Conservation (phyloP, 2,329 filamentous ascomycete genomes). For the Epichloe coenophiala region DNA sequence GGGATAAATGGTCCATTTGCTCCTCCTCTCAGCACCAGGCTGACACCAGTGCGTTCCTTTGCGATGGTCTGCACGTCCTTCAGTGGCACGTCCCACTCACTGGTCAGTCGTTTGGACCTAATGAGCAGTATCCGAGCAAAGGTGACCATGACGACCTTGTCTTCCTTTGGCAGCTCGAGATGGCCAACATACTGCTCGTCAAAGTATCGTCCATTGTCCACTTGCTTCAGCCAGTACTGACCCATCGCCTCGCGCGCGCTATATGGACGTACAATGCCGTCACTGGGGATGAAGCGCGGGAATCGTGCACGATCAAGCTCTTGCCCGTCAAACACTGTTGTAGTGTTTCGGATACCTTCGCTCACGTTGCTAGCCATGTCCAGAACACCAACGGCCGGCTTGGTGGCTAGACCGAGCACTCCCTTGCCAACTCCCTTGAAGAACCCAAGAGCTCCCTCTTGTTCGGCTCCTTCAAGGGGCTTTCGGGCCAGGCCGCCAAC, state of each 20-base stretch:
- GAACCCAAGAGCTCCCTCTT: slow-evolving; percentile 86
- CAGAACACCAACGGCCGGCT: slow-evolving; percentile 91
- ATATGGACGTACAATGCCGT: slow-evolving; percentile 90
- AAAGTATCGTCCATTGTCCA: slow-evolving; percentile 96
- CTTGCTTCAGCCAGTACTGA: slow-evolving; percentile 97
- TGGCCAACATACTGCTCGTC: slow-evolving; percentile 96
- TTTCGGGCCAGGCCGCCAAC: slow-evolving; percentile 89
- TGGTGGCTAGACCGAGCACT: slow-evolving; percentile 84
- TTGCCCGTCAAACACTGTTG: slow-evolving; percentile 90
- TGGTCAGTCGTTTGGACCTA: slow-evolving; percentile 68
- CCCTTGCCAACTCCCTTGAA: slow-evolving; percentile 97
- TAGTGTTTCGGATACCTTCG: slow-evolving; percentile 96
- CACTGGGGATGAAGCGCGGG: slow-evolving; percentile 78
- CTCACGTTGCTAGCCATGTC: slow-evolving; percentile 95
- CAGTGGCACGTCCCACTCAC: slow-evolving; percentile 91
- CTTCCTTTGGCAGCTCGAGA: slow-evolving; percentile 76
- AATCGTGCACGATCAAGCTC: slow-evolving; percentile 92
- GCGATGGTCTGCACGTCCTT: slow-evolving; percentile 95
- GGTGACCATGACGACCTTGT: slow-evolving; percentile 82
- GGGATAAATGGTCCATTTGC: slow-evolving; percentile 92
- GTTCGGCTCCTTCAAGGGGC: slow-evolving; percentile 88
- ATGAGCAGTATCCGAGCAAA: slow-evolving; percentile 82
- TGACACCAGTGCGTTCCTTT: slow-evolving; percentile 91
- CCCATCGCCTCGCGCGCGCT: slow-evolving; percentile 89
- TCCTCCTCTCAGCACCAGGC: slow-evolving; percentile 74